These are phyloP conservation scores for Guyanaporus albipodus DNA, from an alignment of 768 basidiomycete species.

Conservation along the genomic window DNA sequence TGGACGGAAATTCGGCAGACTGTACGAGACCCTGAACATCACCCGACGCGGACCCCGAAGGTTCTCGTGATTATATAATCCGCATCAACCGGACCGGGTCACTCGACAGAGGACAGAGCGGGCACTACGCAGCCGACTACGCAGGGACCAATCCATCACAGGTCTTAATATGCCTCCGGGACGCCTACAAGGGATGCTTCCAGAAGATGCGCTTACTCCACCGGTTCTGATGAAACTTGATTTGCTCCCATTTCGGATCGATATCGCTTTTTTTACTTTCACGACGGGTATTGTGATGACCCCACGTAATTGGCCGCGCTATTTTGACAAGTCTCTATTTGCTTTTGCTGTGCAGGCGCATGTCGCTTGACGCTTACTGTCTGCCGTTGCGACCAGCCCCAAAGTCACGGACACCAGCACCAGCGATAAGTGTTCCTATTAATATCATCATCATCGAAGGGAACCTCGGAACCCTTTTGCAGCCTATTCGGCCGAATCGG, in stretches of 20 bases:
- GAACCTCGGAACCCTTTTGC: constrained; percentile 7
- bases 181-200: constrained; percentile 4
- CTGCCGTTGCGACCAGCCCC: no score
- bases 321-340: no score
- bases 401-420: no score
- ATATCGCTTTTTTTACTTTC: background rate
- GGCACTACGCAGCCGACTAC: constrained; percentile 2
- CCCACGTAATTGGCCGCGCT: background rate
- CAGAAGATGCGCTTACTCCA: constrained; percentile 5
- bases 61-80: constrained; percentile 10
- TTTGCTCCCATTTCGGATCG: constrained; percentile 3
- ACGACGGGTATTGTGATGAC: background rate
- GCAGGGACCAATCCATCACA: background rate
- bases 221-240: constrained; percentile 7
- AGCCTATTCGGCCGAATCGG: constrained; percentile 11
- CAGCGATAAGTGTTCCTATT: no score
- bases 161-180: background rate
- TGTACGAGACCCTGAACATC: background rate
- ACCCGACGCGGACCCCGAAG: no score
- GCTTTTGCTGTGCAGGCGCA: no score
- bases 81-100: background rate
- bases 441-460: background rate
- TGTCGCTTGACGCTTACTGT: no score
- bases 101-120: no score
- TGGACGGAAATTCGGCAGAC: constrained; percentile 9